Conservation (phyloP, 2,329 filamentous ascomycete species). For the Aspergillus neotritici region DNA sequence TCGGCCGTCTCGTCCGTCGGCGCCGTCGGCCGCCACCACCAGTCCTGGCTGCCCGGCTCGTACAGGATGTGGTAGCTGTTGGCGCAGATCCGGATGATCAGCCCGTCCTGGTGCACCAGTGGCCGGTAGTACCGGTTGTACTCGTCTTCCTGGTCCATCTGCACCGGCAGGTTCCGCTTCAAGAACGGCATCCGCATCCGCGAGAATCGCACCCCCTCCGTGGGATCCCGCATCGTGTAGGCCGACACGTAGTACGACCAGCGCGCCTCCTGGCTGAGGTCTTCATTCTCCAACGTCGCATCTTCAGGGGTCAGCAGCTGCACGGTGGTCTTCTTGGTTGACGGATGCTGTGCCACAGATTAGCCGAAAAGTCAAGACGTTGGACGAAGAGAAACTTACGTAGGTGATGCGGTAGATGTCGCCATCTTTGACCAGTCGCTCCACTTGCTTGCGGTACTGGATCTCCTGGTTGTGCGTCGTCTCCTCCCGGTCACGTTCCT, state of each 20-base stretch:
- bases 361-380: slow-evolving; percentile 15
- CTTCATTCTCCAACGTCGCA: slow-evolving; percentile 67
- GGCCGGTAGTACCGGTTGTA: slow-evolving; percentile 51
- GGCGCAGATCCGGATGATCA: slow-evolving; percentile 68
- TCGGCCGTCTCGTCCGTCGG: slow-evolving; percentile 26
- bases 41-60: slow-evolving; percentile 64
- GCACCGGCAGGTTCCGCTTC: slow-evolving; percentile 61
- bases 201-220: slow-evolving; percentile 65
- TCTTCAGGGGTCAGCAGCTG: slow-evolving; percentile 86
- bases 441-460: slow-evolving; percentile 82
- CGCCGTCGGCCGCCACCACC: slow-evolving; percentile 52
- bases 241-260: slow-evolving; percentile 98
- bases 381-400: slow-evolving; percentile 55
- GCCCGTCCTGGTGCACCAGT: slow-evolving; percentile 59
- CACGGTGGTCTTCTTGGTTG: slow-evolving; percentile 61
- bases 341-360: slow-evolving; percentile 52
- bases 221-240: slow-evolving; percentile 81
- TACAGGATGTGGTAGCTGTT: slow-evolving; percentile 77
- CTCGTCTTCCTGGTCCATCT: slow-evolving; percentile 57
- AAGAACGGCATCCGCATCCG: slow-evolving; percentile 65
- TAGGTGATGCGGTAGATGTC: slow-evolving; percentile 87
- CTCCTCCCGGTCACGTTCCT: slow-evolving; percentile 72
- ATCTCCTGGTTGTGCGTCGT: slow-evolving; percentile 89
- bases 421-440: slow-evolving; percentile 86
- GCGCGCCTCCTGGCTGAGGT: slow-evolving; percentile 56